Evolutionary conservation across 495 filamentous ascomycete genomes (phyloP).

Genomic region (Aspergillus heteromorphus): DNA sequence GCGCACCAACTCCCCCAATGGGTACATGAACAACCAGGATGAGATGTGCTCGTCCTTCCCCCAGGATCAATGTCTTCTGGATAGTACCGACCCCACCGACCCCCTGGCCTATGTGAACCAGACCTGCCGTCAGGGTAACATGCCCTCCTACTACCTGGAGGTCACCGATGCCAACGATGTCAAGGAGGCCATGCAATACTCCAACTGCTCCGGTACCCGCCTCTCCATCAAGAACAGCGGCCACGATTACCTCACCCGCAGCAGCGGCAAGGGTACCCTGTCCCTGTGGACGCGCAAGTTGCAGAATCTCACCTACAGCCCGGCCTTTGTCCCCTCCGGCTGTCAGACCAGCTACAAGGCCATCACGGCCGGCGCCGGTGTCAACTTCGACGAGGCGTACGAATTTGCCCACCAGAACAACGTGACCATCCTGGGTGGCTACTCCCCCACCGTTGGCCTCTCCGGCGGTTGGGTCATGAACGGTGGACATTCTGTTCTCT

Average conservation of each 20-base stretch:
- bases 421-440: conserved; percentile 23
- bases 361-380: conserved; percentile 48
- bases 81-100: conserved; percentile 23
- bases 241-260: conserved; percentile 47
- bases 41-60: conserved; percentile 34
- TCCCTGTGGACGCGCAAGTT: conserved; percentile 51
- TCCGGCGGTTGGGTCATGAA: conserved; percentile 38
- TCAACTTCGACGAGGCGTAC: conserved; percentile 44
- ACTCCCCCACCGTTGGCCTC: conserved; percentile 19
- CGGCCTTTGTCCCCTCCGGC: conserved; percentile 13
- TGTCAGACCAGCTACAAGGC: conserved; percentile 27
- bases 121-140: conserved; percentile 18
- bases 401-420: conserved; percentile 23
- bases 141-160: conserved; percentile 17
- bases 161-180: conserved; percentile 12
- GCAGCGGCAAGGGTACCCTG: conserved; percentile 45
- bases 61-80: conserved; percentile 31
- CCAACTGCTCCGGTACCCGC: conserved; percentile 10
- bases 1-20: conserved; percentile 23
- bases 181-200: conserved; percentile 12
- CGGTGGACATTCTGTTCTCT: conserved; percentile 40
- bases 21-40: conserved; percentile 35
- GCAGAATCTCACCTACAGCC: conserved; percentile 21
- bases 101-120: conserved; percentile 9
- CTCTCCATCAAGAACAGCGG: conserved; percentile 54